Base-by-base conservation (phyloP, 1,284 basidiomycete genomes). In the Rhodotorula mucilaginosa region DNA sequence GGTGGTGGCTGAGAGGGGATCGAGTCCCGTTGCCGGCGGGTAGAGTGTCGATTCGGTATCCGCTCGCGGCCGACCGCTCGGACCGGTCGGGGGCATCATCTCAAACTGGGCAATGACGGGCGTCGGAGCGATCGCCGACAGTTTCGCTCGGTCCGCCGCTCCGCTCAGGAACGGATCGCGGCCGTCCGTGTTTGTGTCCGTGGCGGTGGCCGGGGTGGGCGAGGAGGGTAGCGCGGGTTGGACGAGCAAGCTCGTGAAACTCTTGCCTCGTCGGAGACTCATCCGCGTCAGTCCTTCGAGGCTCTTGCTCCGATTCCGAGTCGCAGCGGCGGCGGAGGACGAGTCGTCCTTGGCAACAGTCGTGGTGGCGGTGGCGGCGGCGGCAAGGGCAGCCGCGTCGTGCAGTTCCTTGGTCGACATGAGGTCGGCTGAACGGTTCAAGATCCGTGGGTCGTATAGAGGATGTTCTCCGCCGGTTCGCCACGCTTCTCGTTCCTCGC, bases 171-270 rank as follows among this genome's bases (percentile, higher is more conserved):
- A 47, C 54, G 63, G 63, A 29, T 72, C 67, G 44, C 61, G 61
- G 21, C 65, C 61, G 39, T 69, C 64, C 16, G 16, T 15, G 52
- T 26, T 26, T 26, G 26, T 26, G 39, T 69, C 64, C 34, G 23
- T 18, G 49, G 19, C 49, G 19, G 49, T 23, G 49, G 49, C 18
- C 19, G 49, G 23, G 5, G 54, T 6, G 18, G 65, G 63, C 54
- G 54, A 12, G 19, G 26, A 44, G 39, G 39, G 39, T 10, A 44
- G 47, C 7, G 52, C 61, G 6, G 65, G 68, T 23, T 61, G 61
- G 23, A 60, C 61, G 52, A 75, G 63, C 49, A 76, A 34, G 48
- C 68, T 72, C 31, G 75, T 76, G 63, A 76, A 76, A 58, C 70
- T 72, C 61, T 64, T 62, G 10, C 75, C 75, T 23, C 74, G 61